A percentile compares a stretch with the other conserved stretches of the same genome.
Evolutionary conservation across 345 rosid genomes (phyloP).

Genomic region (Euphorbia pulcherrima): DNA sequence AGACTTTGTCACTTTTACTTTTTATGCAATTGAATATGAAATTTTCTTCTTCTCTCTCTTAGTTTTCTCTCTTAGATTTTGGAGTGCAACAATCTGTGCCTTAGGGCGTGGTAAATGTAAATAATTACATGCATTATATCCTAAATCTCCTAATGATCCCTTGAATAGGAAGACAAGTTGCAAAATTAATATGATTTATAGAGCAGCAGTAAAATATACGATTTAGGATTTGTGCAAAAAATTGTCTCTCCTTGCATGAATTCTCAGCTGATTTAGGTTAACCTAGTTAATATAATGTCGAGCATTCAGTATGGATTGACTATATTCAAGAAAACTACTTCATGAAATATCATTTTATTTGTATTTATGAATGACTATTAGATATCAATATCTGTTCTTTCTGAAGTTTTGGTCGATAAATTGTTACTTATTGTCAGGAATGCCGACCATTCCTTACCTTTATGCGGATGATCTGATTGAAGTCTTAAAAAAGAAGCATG

Average conservation of each 20-base stretch:
- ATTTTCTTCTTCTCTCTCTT: no score
- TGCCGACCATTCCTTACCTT: conserved; percentile 88
- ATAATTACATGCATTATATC: background rate
- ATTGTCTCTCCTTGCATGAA: background rate
- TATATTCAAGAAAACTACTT: background rate
- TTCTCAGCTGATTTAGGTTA: background rate
- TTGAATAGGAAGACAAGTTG: background rate
- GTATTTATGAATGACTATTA: background rate
- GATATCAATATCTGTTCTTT: background rate
- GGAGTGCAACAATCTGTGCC: conserved; percentile 5
- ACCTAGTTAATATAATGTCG: background rate
- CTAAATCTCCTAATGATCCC: background rate
- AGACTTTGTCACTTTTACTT: no score
- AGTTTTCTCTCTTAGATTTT: no score
- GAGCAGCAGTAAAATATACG: background rate
- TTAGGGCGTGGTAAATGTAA: background rate
- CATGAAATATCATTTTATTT: background rate
- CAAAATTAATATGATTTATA: background rate
- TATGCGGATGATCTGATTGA: conserved; percentile 76
- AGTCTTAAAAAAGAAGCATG: conserved; percentile 72
- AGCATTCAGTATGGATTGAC: background rate
- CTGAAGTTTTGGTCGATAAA: background rate
- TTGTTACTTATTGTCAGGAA: conserved; percentile 45
- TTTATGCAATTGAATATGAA: no score
- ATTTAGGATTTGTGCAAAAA: background rate